Evolutionary conservation across 306 rosid genomes (phyloP).

Genomic region (Glycine latifolia): DNA sequence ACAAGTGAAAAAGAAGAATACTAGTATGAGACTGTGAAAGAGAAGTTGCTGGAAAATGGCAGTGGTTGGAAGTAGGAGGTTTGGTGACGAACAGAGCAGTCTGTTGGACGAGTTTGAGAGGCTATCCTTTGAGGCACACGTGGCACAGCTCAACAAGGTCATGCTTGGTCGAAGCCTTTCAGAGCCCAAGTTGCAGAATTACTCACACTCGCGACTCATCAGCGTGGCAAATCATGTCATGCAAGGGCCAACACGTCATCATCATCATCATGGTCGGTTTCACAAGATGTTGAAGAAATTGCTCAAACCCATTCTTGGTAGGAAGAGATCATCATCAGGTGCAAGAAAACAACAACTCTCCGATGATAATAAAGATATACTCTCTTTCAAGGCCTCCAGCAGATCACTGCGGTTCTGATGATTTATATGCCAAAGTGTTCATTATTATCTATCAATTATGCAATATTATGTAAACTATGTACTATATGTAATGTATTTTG

Average conservation of each 20-base stretch:
- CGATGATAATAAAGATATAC: constrained; percentile 42
- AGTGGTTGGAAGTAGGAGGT: constrained; percentile 29
- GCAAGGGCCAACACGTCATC: constrained; percentile 35
- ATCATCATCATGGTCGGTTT: constrained; percentile 41
- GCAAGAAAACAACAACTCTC: constrained; percentile 20
- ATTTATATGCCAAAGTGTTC: too few relatives aligned
- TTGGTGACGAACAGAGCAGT: constrained; percentile 80
- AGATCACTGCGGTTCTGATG: constrained; percentile 56
- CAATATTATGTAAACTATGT: too few relatives aligned
- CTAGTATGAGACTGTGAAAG: neutral
- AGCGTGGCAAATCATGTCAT: constrained; percentile 39
- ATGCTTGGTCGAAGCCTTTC: constrained; percentile 65
- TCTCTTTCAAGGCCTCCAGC: constrained; percentile 61
- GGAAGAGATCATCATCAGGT: constrained; percentile 19
- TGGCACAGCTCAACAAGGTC: constrained; percentile 65
- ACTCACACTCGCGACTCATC: constrained; percentile 32
- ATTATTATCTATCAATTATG: too few relatives aligned
- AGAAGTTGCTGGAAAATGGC: too few relatives aligned
- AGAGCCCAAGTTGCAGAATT: constrained; percentile 47
- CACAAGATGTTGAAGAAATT: constrained; percentile 62
- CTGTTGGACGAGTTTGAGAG: constrained; percentile 84
- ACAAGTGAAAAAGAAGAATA: neutral
- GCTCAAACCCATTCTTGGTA: constrained; percentile 58
- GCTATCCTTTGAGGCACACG: constrained; percentile 65
- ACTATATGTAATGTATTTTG: too few relatives aligned